Evolutionary conservation across 306 rosid species (phyloP), one percentile per base, ranked within the genome.

Genomic region (Neltuma alba): DNA sequence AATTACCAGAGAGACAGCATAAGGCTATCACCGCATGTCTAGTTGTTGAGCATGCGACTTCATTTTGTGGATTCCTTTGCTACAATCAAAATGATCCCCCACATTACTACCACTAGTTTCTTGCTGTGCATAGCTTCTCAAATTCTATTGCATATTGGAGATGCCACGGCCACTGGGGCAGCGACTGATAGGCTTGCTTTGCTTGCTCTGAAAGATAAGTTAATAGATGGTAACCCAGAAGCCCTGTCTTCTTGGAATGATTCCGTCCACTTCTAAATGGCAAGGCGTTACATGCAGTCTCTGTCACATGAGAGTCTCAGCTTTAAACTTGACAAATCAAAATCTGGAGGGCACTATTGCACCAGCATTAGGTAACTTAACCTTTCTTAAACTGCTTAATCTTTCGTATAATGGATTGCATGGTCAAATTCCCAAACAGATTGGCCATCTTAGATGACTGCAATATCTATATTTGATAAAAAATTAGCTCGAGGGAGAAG

Each of bases 241-340:
- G 31, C 87, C 45, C 61, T 80, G 0, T 74, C 82, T 44, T 76
- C 82, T 55, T 80, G 87, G 85, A 84, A 84, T 31, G 20, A 84
- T 0, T 80, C 85, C 65, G 55, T 47, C 8, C 81, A 60, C 66
- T 82, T 82, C 18, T 76, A 44, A 76, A 15, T 82, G 78, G 85
- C 40, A 82, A 38, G 85, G 81, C 1, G 81, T 82, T 48, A 10
- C 2, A 60, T 82, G 81, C 30, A 27, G 67, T 21, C 72, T 13
- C 1, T 80, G 68, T 13, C 83, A 74, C 57, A 66, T 42, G 76
- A 83, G 85, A 70, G 82, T 77, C 70, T 16, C 75, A 21, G n/a
- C 10, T 30, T 76, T 77, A 79, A 15, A 41, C 6, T 54, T 76
- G n/a, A 15, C 66, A 40, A 48, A 77, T 70, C 75, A 70, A 33